These are phyloP conservation scores for Boletus rubescentipes DNA, from an alignment of 768 basidiomycete genomes.

Conservation along the genomic window DNA sequence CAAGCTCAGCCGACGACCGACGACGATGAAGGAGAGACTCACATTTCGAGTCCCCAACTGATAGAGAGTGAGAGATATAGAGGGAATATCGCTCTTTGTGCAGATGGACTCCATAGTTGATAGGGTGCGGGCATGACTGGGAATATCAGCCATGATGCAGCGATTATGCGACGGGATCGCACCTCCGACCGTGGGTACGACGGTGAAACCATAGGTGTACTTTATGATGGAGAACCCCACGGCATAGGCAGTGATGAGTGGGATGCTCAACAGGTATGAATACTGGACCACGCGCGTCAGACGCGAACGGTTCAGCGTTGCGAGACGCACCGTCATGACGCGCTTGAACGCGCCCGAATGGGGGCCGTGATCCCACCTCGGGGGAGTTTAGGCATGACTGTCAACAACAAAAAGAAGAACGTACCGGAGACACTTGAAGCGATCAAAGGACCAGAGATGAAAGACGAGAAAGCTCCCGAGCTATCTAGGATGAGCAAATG, in stretches of 20 bases:
- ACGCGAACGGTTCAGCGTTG: not conserved
- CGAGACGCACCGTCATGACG: constrained; percentile 71
- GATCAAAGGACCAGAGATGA: constrained; percentile 80
- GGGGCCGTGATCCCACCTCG: constrained; percentile 68
- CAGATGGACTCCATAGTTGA: constrained; percentile 48
- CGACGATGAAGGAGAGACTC: constrained; percentile 23
- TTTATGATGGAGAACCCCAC: constrained; percentile 71
- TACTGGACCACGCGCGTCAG: constrained; percentile 46
- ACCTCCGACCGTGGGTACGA: constrained; percentile 47
- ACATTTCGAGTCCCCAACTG: constrained; percentile 79
- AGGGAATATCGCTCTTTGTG: constrained; percentile 58
- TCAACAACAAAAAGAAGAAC: constrained; percentile 8
- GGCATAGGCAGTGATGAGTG: constrained; percentile 56
- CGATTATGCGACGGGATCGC: not conserved
- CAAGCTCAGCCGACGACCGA: not conserved
- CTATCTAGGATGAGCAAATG: constrained; percentile 33
- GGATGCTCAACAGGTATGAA: constrained; percentile 64
- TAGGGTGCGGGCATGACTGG: constrained; percentile 68
- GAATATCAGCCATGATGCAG: not conserved
- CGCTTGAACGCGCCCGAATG: constrained; percentile 79
- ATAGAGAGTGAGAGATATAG: constrained; percentile 62
- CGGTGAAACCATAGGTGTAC: constrained; percentile 63
- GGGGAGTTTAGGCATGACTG: not conserved
- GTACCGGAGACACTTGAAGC: constrained; percentile 70
- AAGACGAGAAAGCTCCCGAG: constrained; percentile 61